phyloP scores from a whole-genome alignment of 1,284 basidiomycete genomes.

The Caloboletus firmus region DNA sequence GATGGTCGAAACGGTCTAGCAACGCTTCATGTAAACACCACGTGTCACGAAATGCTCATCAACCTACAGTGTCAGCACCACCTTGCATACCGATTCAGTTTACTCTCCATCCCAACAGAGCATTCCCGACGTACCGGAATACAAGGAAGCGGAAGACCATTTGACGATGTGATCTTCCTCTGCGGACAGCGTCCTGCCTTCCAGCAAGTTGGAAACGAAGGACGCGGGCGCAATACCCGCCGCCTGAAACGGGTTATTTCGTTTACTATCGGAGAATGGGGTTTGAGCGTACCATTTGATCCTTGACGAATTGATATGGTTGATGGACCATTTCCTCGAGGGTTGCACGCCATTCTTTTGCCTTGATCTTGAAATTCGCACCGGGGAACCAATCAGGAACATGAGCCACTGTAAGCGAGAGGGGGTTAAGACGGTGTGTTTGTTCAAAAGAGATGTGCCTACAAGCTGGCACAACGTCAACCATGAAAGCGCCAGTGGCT shows the following conservation, averaged over 20 bases:
- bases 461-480: slow-evolving; percentile 59
- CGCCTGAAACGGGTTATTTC: slow-evolving; percentile 38
- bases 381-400: slow-evolving; percentile 67
- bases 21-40: slow-evolving; percentile 28
- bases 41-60: background rate
- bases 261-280: background rate
- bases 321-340: slow-evolving; percentile 54
- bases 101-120: background rate
- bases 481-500: slow-evolving; percentile 56
- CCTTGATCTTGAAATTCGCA: slow-evolving; percentile 54
- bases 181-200: slow-evolving; percentile 43
- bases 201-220: slow-evolving; percentile 51
- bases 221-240: slow-evolving; percentile 52
- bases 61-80: slow-evolving; percentile 48
- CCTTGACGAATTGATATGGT: slow-evolving; percentile 57
- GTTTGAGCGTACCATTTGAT: slow-evolving; percentile 50
- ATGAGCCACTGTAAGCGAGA: slow-evolving; percentile 47
- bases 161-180: slow-evolving; percentile 57
- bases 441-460: slow-evolving; percentile 24
- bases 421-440: background rate
- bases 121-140: slow-evolving; percentile 45
- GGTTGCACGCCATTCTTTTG: slow-evolving; percentile 49
- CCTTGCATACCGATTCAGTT: slow-evolving; percentile 25
- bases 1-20: slow-evolving; percentile 43
- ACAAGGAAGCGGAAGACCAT: slow-evolving; percentile 61